A percentile compares a stretch with the other conserved stretches of the same genome.
Evolutionary conservation across 2,329 filamentous ascomycete species (phyloP).

Genomic region (Gaeumannomyces sp.): DNA sequence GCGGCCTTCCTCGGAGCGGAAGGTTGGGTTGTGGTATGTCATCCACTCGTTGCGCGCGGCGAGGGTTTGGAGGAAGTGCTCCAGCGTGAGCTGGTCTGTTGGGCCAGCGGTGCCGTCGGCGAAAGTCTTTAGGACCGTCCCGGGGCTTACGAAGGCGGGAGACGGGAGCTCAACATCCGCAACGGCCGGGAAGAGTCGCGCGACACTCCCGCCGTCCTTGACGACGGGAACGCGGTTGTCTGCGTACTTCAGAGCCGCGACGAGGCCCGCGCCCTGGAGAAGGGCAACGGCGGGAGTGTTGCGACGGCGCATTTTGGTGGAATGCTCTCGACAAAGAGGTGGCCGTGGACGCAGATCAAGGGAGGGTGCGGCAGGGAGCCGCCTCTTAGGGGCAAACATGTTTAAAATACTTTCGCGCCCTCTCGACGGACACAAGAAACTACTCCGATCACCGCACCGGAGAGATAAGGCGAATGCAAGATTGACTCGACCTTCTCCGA

Average conservation of each 20-base stretch:
- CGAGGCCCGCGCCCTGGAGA: slow-evolving; percentile 2
- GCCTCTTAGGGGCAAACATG: too few relatives aligned
- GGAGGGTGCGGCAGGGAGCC: not conserved
- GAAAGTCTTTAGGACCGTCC: slow-evolving; percentile 1
- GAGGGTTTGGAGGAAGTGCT: slow-evolving; percentile 4
- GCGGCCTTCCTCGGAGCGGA: slow-evolving; percentile 8
- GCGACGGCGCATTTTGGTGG: not conserved
- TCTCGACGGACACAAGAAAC: too few relatives aligned
- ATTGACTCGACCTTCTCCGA: too few relatives aligned
- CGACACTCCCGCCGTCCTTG: not conserved
- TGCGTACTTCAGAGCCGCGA: not conserved
- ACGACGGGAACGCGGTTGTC: slow-evolving; percentile 4
- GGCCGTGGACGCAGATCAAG: not conserved
- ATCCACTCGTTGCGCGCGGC: slow-evolving; percentile 8
- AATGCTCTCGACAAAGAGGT: not conserved
- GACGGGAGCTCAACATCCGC: not conserved
- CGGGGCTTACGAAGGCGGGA: not conserved
- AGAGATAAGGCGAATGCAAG: not conserved
- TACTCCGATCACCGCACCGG: too few relatives aligned
- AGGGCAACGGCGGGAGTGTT: not conserved
- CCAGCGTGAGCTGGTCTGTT: slow-evolving; percentile 1
- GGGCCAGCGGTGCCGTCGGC: slow-evolving; percentile 1
- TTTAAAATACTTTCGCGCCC: too few relatives aligned
- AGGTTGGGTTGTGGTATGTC: slow-evolving; percentile 2
- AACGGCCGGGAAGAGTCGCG: not conserved